A percentile compares a stretch with the other conserved stretches of the same genome.
Conservation (phyloP, 2,329 filamentous ascomycete species). For the Setomelanomma holmii region DNA sequence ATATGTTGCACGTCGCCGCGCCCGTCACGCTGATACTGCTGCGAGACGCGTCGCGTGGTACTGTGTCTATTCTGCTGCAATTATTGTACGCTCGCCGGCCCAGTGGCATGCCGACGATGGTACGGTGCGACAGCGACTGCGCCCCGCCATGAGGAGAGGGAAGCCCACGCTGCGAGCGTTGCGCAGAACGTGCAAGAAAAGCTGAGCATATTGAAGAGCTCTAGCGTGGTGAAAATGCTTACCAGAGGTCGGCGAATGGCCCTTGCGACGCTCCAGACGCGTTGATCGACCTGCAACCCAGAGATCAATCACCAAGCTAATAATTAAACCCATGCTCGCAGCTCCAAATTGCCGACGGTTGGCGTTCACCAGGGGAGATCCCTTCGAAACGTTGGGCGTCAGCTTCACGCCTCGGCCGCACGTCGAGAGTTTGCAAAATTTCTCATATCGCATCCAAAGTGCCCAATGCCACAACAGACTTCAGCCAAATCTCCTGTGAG, state of each 20-base stretch:
- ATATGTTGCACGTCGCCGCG: conserved; percentile 3
- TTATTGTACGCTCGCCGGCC: neutral
- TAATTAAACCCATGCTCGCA: conserved; percentile 5
- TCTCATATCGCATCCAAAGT: conserved; percentile 1
- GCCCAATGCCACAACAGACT: neutral
- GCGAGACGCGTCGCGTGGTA: conserved; percentile 8
- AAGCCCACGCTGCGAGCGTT: conserved; percentile 1
- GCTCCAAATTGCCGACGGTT: conserved; percentile 2
- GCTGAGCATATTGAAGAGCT: neutral
- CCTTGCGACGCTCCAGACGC: conserved; percentile 4
- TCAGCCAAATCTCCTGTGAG: neutral
- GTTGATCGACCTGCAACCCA: conserved; percentile 12
- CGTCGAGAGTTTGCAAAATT: conserved; percentile 5
- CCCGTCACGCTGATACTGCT: conserved; percentile 9
- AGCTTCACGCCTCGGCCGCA: neutral
- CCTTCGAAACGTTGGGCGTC: conserved; percentile 5
- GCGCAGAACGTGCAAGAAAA: conserved; percentile 8
- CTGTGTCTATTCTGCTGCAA: neutral
- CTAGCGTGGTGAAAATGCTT: neutral
- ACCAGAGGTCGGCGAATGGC: neutral
- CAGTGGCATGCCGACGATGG: neutral
- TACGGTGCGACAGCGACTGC: neutral
- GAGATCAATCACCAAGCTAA: conserved; percentile 8
- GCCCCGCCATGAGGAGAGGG: neutral
- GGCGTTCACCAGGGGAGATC: neutral